Conservation (phyloP, 2,329 filamentous ascomycete genomes). For the Neopestalotiopsis sp. region DNA sequence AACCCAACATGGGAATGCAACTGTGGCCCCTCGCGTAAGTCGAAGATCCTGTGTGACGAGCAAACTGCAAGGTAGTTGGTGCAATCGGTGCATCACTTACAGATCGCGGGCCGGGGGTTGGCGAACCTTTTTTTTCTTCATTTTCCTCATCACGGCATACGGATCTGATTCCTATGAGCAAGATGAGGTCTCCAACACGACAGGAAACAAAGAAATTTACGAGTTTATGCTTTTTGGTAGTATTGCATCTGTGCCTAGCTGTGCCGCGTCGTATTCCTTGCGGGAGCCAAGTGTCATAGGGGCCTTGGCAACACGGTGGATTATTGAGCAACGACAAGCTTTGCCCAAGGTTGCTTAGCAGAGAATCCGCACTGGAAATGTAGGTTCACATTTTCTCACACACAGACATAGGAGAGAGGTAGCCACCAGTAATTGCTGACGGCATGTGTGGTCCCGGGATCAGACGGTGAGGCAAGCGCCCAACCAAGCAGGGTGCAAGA, state of each 20-base stretch:
- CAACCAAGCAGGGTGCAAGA: background rate
- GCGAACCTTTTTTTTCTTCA: background rate
- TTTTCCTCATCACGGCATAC: background rate
- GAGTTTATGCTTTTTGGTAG: constrained; percentile 5
- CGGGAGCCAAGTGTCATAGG: background rate
- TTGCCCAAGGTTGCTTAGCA: background rate
- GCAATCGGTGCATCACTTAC: constrained; percentile 27
- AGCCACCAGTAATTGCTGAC: background rate
- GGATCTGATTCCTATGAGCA: background rate
- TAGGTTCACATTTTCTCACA: too few species aligned
- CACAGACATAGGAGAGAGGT: background rate
- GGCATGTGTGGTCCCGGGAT: background rate
- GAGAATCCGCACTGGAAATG: too few species aligned
- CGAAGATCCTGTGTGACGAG: background rate
- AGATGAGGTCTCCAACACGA: background rate
- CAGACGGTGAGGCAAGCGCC: background rate
- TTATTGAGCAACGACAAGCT: background rate
- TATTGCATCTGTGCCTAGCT: background rate
- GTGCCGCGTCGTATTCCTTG: constrained; percentile 1
- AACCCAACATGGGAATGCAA: background rate
- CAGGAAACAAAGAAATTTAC: background rate
- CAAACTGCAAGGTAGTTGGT: constrained; percentile 25
- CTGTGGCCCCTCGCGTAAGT: background rate
- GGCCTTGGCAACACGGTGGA: background rate
- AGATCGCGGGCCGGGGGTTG: background rate